Percentiles rank a stretch among this genome's conserved stretches.
Conservation (phyloP, 73 alveolate species). For the Effrenium voratum region DNA sequence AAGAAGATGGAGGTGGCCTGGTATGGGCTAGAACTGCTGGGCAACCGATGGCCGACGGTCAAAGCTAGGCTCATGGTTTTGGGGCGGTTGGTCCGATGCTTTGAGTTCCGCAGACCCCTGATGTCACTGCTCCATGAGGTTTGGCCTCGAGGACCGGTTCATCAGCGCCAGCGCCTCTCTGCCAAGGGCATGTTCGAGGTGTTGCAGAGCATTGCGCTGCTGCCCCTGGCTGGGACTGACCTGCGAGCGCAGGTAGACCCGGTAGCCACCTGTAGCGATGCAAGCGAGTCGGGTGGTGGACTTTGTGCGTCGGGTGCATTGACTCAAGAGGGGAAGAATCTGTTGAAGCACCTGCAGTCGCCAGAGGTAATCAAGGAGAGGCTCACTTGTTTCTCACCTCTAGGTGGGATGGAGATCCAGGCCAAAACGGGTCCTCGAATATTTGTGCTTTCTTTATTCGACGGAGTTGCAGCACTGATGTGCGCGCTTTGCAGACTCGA, state of each 20-base stretch:
- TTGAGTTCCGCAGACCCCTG: slow-evolving; percentile 1
- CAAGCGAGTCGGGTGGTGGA: not conserved
- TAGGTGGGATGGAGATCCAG: not conserved
- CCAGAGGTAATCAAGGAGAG: no score
- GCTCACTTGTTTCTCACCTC: not conserved
- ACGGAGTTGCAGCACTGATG: slow-evolving; percentile 8
- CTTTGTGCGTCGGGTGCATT: not conserved
- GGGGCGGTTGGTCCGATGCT: slow-evolving; percentile 12
- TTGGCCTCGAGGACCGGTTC: not conserved
- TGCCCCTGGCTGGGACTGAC: not conserved
- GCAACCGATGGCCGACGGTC: not conserved
- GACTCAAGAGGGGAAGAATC: not conserved
- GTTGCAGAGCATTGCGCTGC: not conserved
- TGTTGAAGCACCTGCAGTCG: not conserved
- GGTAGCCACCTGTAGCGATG: not conserved
- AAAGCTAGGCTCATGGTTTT: slow-evolving; percentile 9
- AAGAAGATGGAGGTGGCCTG: not conserved
- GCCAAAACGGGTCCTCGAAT: not conserved
- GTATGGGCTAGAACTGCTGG: not conserved
- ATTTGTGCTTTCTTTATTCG: not conserved
- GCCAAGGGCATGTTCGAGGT: not conserved
- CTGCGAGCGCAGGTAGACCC: not conserved
- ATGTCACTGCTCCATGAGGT: not conserved
- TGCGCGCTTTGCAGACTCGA: not conserved
- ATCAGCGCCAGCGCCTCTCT: not conserved